These are phyloP conservation scores for Aspergillus transmontanensis DNA, from an alignment of 2,329 filamentous ascomycete species.

Conservation along the genomic window DNA sequence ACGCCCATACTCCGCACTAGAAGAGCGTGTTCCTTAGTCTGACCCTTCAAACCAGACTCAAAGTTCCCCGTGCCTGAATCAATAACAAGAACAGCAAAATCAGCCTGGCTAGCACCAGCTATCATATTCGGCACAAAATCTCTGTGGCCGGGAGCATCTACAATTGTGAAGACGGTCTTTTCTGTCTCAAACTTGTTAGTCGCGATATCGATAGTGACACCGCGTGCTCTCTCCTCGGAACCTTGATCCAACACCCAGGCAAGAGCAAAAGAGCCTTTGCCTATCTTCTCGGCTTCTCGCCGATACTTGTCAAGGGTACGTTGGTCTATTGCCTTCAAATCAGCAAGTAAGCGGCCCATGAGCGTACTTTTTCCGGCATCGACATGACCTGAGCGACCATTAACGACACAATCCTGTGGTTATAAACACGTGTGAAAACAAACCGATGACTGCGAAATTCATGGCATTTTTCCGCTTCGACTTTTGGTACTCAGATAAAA, in stretches of 20 bases:
- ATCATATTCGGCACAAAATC: constrained; percentile 99
- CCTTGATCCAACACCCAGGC: constrained; percentile 97
- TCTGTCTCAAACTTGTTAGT: constrained; percentile 93
- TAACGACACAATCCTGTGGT: constrained; percentile 14
- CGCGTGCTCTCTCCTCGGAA: constrained; percentile 82
- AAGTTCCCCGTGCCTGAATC: constrained; percentile 90
- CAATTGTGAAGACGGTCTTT: constrained; percentile 83
- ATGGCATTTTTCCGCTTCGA: constrained; percentile 75
- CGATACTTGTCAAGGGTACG: constrained; percentile 85
- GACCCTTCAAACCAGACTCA: constrained; percentile 88
- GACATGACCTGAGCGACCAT: constrained; percentile 71
- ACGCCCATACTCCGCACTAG: constrained; percentile 90
- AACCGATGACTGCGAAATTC: constrained; percentile 92
- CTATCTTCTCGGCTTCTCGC: constrained; percentile 85
- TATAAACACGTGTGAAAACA: constrained; percentile 29
- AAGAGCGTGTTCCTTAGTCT: constrained; percentile 91
- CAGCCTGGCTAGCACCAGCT: constrained; percentile 90
- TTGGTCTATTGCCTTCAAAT: constrained; percentile 85
- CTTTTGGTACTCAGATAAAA: constrained; percentile 77
- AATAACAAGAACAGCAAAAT: constrained; percentile 92
- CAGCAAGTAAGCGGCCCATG: constrained; percentile 91
- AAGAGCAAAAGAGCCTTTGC: constrained; percentile 92
- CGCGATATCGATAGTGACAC: constrained; percentile 95
- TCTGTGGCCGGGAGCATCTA: constrained; percentile 90
- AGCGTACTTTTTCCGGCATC: constrained; percentile 97